phyloP scores from a whole-genome alignment of 345 rosid genomes.

The Linum lewisii region DNA sequence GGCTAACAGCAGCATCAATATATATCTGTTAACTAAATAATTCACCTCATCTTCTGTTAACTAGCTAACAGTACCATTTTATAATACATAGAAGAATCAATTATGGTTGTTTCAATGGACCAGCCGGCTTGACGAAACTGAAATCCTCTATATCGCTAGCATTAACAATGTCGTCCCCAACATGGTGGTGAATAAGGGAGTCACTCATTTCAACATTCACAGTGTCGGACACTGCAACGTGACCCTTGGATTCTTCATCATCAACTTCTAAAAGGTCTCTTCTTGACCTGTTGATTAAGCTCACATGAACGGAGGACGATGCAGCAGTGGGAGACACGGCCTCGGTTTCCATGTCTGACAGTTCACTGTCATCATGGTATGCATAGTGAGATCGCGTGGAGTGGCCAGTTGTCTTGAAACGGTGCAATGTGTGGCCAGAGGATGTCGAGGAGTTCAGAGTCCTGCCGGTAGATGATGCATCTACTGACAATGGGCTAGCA shows the following conservation, averaged over 20 bases:
- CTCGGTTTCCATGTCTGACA: constrained; percentile 58
- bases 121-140: not conserved
- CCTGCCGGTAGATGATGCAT: not conserved
- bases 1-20: too few species aligned
- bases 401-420: constrained; percentile 79
- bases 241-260: not conserved
- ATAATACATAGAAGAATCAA: not conserved
- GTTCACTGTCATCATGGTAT: constrained; percentile 36
- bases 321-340: constrained; percentile 32
- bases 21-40: too few species aligned
- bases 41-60: too few species aligned
- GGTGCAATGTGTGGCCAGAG: constrained; percentile 35
- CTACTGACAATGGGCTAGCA: constrained; percentile 24
- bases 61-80: too few species aligned
- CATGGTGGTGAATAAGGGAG: not conserved
- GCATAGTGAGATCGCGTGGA: constrained; percentile 25
- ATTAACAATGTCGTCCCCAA: not conserved
- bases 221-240: not conserved
- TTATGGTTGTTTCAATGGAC: not conserved
- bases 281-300: not conserved
- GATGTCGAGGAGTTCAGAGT: constrained; percentile 16
- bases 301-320: not conserved
- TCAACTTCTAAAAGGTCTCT: not conserved
- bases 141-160: not conserved
- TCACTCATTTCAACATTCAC: not conserved